These are phyloP conservation scores for Phytopythium sindhum DNA, from an alignment of 352 stramenopile genomes.

Conservation along the genomic window DNA sequence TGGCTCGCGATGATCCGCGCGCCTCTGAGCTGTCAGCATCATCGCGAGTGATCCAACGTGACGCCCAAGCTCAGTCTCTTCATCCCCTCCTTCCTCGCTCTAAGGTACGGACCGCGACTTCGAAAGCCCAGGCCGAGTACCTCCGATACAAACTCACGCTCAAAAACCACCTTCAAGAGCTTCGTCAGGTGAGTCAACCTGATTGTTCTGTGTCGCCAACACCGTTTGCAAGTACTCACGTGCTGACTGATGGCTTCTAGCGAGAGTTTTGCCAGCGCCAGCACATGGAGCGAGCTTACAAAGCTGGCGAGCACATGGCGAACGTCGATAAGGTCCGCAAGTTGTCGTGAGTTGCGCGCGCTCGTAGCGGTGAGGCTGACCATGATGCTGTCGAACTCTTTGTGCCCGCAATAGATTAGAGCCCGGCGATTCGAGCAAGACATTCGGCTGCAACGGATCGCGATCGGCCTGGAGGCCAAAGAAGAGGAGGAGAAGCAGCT, in stretches of 20 bases:
- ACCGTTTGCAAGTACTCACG: not conserved
- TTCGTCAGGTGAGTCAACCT: slow-evolving; percentile 29
- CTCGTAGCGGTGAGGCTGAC: not conserved
- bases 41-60: slow-evolving; percentile 1
- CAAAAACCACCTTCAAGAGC: slow-evolving; percentile 63
- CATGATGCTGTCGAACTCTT: too few species aligned
- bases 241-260: slow-evolving; percentile 14
- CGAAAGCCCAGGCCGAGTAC: slow-evolving; percentile 43
- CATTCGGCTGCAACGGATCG: slow-evolving; percentile 60
- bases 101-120: slow-evolving; percentile 15
- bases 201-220: not conserved
- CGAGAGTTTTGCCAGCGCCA: slow-evolving; percentile 54
- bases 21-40: slow-evolving; percentile 10
- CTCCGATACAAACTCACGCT: slow-evolving; percentile 68
- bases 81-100: slow-evolving; percentile 41
- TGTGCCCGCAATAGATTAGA: slow-evolving; percentile 34
- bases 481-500: slow-evolving; percentile 67
- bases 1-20: slow-evolving; percentile 15
- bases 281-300: slow-evolving; percentile 59
- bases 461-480: slow-evolving; percentile 55
- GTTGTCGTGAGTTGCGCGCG: not conserved
- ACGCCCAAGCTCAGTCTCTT: slow-evolving; percentile 18
- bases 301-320: slow-evolving; percentile 53
- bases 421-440: slow-evolving; percentile 63
- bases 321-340: slow-evolving; percentile 51